Evolutionary conservation across 768 basidiomycete genomes (phyloP), one percentile per base, ranked within the genome.

Genomic region (Melanogaster broomeanus): DNA sequence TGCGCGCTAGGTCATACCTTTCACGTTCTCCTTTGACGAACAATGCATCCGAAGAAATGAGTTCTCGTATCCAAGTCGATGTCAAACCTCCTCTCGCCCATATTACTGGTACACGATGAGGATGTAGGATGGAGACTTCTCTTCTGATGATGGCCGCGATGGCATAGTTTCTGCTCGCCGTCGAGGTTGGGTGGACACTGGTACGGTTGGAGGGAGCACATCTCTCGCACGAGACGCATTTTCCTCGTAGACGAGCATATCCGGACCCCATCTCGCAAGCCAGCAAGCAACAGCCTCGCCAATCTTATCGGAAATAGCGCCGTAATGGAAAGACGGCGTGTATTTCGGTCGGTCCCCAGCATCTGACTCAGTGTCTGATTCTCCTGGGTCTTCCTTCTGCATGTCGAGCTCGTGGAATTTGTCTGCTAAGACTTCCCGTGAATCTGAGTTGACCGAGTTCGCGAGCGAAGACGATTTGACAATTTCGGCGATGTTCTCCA

Each of bases 201-300:
- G 58, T 16, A 46, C 19, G 10, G 51, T 57, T 0, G 68, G 38
- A 9, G 51, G 33, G 9, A 64, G 51, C 18, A 53, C 2, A n/a
- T 61, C 59, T 44, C 51, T 53, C 48, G 39, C 48, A 16, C 40
- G 51, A 34, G 54, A 38, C 10, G 56, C 56, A 37, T 68, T 69
- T 57, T 84, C 79, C 61, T 92, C 90, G 28, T 79, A 76, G 9
- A 63, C 61, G n/a, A 96, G 76, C 55, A 96, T 77, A 63, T 97
- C 93, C 12, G 71, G 65, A 0, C 85, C 90, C 94, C 94, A 98
- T 39, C 90, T 77, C 1, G 85, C 79, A 16, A 97, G 74, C 93
- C 93, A 98, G 66, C 88, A 91, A 3, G 82, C 81, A 58, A 87
- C 87, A 0, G 91, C 87, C 69, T 96, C 93, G 12, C 94, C 94